These are phyloP conservation scores for Coemansia sp. DNA, from an alignment of 192 early-diverging fungal genomes.

Conservation along the genomic window DNA sequence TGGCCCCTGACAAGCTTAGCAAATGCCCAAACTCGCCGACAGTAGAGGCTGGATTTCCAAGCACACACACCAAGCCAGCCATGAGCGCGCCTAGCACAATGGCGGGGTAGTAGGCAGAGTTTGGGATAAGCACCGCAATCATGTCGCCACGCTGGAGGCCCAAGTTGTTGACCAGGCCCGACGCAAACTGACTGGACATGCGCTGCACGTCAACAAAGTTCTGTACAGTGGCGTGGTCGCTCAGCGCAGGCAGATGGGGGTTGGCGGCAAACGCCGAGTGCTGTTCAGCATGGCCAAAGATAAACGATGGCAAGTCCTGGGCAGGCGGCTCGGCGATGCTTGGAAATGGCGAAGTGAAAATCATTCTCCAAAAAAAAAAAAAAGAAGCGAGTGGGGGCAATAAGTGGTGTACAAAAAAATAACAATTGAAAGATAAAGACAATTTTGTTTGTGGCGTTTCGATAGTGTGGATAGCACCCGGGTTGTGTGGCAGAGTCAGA, in stretches of 20 bases:
- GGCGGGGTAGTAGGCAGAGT: constrained; percentile 64
- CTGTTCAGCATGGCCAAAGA: constrained; percentile 23
- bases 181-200: constrained; percentile 22
- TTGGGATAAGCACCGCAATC: constrained; percentile 68
- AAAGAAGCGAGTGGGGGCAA: not conserved
- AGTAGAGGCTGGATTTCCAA: constrained; percentile 80
- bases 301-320: constrained; percentile 42
- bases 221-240: constrained; percentile 11
- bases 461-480: too few relatives aligned
- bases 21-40: constrained; percentile 73
- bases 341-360: constrained; percentile 34
- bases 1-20: constrained; percentile 66
- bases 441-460: not conserved
- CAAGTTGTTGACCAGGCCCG: constrained; percentile 43
- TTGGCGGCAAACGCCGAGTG: constrained; percentile 28
- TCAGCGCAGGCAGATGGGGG: constrained; percentile 20
- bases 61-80: constrained; percentile 65
- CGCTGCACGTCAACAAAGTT: constrained; percentile 27
- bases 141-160: constrained; percentile 67
- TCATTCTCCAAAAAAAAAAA: constrained; percentile 15
- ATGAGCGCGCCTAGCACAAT: constrained; percentile 63
- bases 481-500: too few relatives aligned
- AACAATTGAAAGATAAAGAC: not conserved
- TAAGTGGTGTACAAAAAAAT: too few relatives aligned
- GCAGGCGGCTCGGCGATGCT: constrained; percentile 13